Percentiles rank a stretch among this genome's conserved stretches.
These are phyloP conservation scores for Xylaria palmicola DNA, from an alignment of 495 filamentous ascomycete species.

Conservation along the genomic window DNA sequence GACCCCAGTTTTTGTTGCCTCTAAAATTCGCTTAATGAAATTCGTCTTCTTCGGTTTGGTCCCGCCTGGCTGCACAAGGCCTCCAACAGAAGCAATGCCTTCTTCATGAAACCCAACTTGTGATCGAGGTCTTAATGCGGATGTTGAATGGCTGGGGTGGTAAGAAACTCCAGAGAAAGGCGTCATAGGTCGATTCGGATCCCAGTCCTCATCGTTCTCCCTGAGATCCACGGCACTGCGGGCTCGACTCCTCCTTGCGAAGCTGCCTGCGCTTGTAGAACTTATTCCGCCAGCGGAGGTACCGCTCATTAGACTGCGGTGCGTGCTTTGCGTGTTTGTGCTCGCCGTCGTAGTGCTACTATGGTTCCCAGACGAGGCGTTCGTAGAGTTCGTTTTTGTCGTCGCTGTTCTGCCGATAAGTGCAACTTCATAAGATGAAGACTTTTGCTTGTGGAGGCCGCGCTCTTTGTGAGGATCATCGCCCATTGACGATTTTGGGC, in stretches of 20 bases:
- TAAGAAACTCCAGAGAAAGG: constrained; percentile 77
- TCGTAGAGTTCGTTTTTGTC: constrained; percentile 65
- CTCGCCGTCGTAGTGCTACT: constrained; percentile 73
- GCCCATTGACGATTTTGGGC: constrained; percentile 54
- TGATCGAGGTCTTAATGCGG: constrained; percentile 45
- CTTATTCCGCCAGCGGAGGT: constrained; percentile 86
- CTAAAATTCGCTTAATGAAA: constrained; percentile 95
- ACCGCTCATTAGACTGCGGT: constrained; percentile 89
- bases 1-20: constrained; percentile 90
- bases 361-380: constrained; percentile 64
- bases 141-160: constrained; percentile 74
- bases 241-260: constrained; percentile 67
- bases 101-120: constrained; percentile 48
- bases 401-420: constrained; percentile 75
- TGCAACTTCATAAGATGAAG: constrained; percentile 80
- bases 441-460: constrained; percentile 59
- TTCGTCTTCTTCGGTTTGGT: constrained; percentile 82
- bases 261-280: constrained; percentile 91
- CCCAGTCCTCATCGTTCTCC: constrained; percentile 45
- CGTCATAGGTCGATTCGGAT: constrained; percentile 61
- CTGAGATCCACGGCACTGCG: constrained; percentile 54
- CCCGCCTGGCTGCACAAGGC: constrained; percentile 65
- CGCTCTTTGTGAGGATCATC: constrained; percentile 30
- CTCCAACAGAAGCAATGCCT: constrained; percentile 62
- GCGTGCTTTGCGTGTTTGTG: constrained; percentile 71